These are phyloP conservation scores for Camptophora hylomeconis DNA, from an alignment of 2,329 filamentous ascomycete genomes.

Conservation along the genomic window DNA sequence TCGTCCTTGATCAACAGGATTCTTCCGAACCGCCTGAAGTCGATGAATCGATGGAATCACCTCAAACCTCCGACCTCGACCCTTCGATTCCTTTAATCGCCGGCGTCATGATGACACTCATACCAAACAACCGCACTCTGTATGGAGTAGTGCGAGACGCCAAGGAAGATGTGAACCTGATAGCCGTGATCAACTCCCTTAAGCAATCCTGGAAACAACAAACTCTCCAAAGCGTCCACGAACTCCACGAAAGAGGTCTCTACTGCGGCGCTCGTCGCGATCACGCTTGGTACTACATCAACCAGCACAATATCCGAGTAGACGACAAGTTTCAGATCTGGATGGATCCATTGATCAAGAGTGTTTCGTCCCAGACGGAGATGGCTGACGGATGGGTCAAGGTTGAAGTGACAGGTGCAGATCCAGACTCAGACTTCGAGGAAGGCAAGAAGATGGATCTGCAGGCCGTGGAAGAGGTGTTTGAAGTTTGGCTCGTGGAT, in stretches of 20 bases:
- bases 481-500: too few species aligned
- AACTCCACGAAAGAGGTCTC: conserved; percentile 4
- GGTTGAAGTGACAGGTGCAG: not conserved
- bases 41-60: too few species aligned
- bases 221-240: conserved; percentile 1
- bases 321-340: not conserved
- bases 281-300: conserved; percentile 2
- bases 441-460: conserved; percentile 1
- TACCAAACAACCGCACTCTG: conserved; percentile 3
- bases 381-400: not conserved
- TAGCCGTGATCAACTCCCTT: not conserved
- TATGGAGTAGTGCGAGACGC: not conserved
- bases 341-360: not conserved
- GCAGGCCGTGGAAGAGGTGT: conserved; percentile 2
- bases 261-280: conserved; percentile 2
- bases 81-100: conserved; percentile 2
- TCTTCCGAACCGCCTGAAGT: not conserved
- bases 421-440: conserved; percentile 1
- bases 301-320: not conserved
- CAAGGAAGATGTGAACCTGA: not conserved
- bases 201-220: conserved; percentile 7
- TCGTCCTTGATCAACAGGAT: not conserved
- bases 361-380: conserved; percentile 2
- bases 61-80: too few species aligned
- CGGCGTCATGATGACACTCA: conserved; percentile 5